Evolutionary conservation across 441 rosid species (phyloP).

Genomic region (Gossypium laxum): DNA sequence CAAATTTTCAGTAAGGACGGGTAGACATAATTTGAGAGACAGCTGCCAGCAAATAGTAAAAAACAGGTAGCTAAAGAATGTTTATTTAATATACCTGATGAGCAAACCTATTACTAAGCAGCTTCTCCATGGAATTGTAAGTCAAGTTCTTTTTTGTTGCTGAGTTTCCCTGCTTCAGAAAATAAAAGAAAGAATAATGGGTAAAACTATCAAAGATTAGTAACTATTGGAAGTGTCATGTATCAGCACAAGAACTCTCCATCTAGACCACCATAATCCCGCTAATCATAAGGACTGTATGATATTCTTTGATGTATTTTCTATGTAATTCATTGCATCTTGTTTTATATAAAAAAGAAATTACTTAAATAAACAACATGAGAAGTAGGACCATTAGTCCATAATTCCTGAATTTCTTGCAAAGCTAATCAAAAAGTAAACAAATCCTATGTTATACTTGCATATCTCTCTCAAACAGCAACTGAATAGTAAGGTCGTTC

Average conservation of each 20-base stretch:
- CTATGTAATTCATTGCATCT: not conserved
- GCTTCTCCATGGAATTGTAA: constrained; percentile 44
- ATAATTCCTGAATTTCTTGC: constrained; percentile 1
- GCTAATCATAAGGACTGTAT: not conserved
- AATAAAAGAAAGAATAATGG: constrained; percentile 19
- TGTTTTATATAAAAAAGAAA: not conserved
- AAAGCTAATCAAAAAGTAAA: not conserved
- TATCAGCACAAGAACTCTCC: not conserved
- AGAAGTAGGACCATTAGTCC: not conserved
- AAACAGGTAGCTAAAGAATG: constrained; percentile 6
- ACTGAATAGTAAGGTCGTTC: not conserved
- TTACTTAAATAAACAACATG: not conserved
- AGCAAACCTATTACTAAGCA: constrained; percentile 77
- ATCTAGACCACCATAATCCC: not conserved
- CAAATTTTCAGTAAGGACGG: constrained; percentile 10
- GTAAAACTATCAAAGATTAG: not conserved
- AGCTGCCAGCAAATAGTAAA: not conserved
- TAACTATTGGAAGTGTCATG: not conserved
- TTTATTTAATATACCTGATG: constrained; percentile 48
- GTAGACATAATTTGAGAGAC: constrained; percentile 7
- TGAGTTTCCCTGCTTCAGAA: constrained; percentile 36
- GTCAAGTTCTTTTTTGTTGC: constrained; percentile 27
- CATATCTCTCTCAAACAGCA: not conserved
- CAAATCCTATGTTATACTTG: not conserved
- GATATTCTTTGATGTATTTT: not conserved